Percentiles rank a stretch among this genome's conserved stretches.
Evolutionary conservation across 2,329 filamentous ascomycete genomes (phyloP).

Genomic region (Dothiorella sarmentorum): DNA sequence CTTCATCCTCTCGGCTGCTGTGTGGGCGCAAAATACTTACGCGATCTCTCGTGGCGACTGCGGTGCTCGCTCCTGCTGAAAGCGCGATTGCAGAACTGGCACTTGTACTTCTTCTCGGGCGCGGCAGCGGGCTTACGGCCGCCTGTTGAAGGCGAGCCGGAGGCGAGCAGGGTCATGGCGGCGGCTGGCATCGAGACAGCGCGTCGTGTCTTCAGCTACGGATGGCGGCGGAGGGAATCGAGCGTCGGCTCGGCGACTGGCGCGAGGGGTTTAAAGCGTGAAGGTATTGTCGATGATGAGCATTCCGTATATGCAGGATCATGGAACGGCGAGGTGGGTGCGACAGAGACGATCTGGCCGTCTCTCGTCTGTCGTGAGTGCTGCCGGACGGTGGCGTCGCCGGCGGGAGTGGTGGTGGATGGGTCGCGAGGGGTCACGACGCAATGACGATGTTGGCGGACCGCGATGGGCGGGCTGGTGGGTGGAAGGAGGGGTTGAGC

Average conservation of each 20-base stretch:
- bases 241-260: constrained; percentile 19
- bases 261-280: constrained; percentile 18
- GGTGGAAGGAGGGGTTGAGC: constrained; percentile 12
- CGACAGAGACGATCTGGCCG: constrained; percentile 18
- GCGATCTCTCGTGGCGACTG: constrained; percentile 93
- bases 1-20: constrained; percentile 23
- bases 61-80: constrained; percentile 97
- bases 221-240: constrained; percentile 9
- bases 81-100: constrained; percentile 95
- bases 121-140: constrained; percentile 69
- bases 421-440: constrained; percentile 7
- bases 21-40: constrained; percentile 61
- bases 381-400: constrained; percentile 10
- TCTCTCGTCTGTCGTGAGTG: constrained; percentile 15
- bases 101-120: constrained; percentile 99
- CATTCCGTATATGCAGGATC: constrained; percentile 19
- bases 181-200: constrained; percentile 55
- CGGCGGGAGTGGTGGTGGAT: neutral
- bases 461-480: neutral
- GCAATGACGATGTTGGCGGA: constrained; percentile 9
- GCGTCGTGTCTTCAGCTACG: constrained; percentile 13
- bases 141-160: constrained; percentile 63
- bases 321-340: constrained; percentile 15
- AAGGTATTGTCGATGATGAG: constrained; percentile 17
- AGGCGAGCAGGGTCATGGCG: constrained; percentile 59